Conservation (phyloP, 306 rosid genomes). For the Ochetophila trinervis region DNA sequence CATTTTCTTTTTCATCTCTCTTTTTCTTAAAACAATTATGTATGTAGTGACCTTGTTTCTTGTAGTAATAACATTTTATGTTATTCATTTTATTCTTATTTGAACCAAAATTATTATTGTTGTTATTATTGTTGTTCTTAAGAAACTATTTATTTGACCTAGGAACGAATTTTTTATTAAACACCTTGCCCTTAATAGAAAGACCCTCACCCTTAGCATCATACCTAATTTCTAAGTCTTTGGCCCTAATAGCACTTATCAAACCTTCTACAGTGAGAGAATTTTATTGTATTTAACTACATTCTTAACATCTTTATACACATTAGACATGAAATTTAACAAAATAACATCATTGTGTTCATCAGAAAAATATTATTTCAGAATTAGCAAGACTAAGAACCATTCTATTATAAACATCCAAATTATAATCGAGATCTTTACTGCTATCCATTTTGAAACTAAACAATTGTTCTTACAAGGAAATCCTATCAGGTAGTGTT, state of each 20-base stretch:
- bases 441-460: too few relatives aligned
- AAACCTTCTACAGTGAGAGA: not conserved
- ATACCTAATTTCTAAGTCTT: not conserved
- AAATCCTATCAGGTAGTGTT: too few relatives aligned
- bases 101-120: not conserved
- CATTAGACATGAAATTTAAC: not conserved
- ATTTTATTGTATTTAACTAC: not conserved
- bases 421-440: too few relatives aligned
- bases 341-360: not conserved
- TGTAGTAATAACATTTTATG: not conserved
- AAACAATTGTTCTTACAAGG: too few relatives aligned
- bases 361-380: too few relatives aligned
- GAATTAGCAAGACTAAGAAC: too few relatives aligned
- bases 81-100: not conserved
- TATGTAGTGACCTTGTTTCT: not conserved
- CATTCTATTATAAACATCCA: too few relatives aligned
- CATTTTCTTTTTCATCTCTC: not conserved
- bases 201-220: not conserved
- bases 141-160: not conserved
- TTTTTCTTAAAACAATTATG: not conserved
- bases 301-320: not conserved
- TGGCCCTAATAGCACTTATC: not conserved
- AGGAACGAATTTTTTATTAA: too few relatives aligned
- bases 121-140: too few relatives aligned
- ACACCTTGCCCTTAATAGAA: not conserved